phyloP scores from a whole-genome alignment of 345 rosid species.

The Gossypium stocksii region DNA sequence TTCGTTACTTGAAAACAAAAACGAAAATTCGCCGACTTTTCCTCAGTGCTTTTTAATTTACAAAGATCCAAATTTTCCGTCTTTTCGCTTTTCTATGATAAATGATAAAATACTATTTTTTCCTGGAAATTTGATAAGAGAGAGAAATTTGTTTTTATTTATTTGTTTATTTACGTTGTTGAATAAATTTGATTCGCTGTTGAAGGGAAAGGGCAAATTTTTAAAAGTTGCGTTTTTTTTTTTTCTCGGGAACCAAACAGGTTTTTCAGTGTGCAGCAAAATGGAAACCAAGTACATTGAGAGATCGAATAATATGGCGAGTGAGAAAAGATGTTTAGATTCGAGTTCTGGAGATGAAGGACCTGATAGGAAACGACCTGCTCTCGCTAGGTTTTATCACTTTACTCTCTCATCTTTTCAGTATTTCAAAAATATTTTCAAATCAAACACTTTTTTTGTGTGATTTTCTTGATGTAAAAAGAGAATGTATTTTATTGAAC shows the following conservation, averaged over 20 bases:
- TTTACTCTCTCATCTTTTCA: background rate
- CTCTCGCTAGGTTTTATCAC: constrained; percentile 67
- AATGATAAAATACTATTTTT: background rate
- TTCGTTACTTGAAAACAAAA: background rate
- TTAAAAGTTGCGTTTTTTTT: background rate
- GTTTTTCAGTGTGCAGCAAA: constrained; percentile 4
- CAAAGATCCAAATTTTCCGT: background rate
- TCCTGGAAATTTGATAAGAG: background rate
- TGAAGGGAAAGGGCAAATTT: background rate
- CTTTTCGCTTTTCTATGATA: background rate
- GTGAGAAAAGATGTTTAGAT: constrained; percentile 76
- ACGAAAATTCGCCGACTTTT: constrained; percentile 39
- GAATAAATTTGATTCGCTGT: background rate
- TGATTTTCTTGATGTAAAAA: background rate
- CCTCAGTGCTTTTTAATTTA: constrained; percentile 26
- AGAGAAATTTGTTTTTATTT: background rate
- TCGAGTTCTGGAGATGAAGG: constrained; percentile 46
- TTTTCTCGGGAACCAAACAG: constrained; percentile 16
- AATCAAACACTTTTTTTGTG: background rate
- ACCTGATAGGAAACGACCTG: constrained; percentile 85
- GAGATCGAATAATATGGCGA: constrained; percentile 66
- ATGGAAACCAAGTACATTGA: constrained; percentile 87
- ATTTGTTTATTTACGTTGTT: background rate
- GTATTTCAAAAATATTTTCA: background rate
- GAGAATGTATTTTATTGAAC: background rate